Conservation (phyloP, 768 basidiomycete genomes). For the Hortiboletus flavorubellus region DNA sequence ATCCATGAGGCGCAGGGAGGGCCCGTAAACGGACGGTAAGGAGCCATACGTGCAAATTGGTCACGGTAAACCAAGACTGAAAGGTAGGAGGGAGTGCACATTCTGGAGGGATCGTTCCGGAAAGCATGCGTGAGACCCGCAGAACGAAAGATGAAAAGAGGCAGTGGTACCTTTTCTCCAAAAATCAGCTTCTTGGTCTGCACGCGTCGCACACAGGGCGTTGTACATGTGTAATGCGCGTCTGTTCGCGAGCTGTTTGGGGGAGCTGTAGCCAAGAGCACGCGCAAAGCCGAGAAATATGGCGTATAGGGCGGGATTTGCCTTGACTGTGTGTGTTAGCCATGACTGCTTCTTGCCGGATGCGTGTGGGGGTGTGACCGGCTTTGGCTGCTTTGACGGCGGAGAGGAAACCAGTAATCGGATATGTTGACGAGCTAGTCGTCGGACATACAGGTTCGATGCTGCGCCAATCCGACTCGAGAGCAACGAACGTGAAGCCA, state of each 20-base stretch:
- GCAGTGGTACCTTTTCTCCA: slow-evolving; percentile 61
- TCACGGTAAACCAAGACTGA: slow-evolving; percentile 95
- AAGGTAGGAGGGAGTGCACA: slow-evolving; percentile 88
- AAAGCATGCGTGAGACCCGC: neutral
- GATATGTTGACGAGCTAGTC: slow-evolving; percentile 4
- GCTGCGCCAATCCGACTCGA: slow-evolving; percentile 5
- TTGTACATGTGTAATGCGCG: slow-evolving; percentile 59
- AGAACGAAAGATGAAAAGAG: neutral
- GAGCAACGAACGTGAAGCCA: slow-evolving; percentile 16
- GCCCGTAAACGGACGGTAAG: slow-evolving; percentile 85
- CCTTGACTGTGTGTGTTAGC: slow-evolving; percentile 52
- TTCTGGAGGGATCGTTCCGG: slow-evolving; percentile 40
- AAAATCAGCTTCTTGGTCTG: slow-evolving; percentile 58
- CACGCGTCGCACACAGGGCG: slow-evolving; percentile 48
- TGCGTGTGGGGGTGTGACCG: neutral
- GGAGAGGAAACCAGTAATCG: slow-evolving; percentile 14
- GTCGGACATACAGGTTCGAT: slow-evolving; percentile 3
- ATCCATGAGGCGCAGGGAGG: slow-evolving; percentile 64
- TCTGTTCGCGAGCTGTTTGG: slow-evolving; percentile 58
- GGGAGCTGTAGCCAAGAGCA: slow-evolving; percentile 56
- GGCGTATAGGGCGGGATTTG: slow-evolving; percentile 44
- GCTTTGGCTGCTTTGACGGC: slow-evolving; percentile 5
- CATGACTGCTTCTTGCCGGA: slow-evolving; percentile 39
- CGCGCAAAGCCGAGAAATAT: slow-evolving; percentile 48
- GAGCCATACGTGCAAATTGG: slow-evolving; percentile 91